These are phyloP conservation scores for Yamadazyma songkhlaensis DNA, from an alignment of 1,139 yeast genomes.

Conservation along the genomic window DNA sequence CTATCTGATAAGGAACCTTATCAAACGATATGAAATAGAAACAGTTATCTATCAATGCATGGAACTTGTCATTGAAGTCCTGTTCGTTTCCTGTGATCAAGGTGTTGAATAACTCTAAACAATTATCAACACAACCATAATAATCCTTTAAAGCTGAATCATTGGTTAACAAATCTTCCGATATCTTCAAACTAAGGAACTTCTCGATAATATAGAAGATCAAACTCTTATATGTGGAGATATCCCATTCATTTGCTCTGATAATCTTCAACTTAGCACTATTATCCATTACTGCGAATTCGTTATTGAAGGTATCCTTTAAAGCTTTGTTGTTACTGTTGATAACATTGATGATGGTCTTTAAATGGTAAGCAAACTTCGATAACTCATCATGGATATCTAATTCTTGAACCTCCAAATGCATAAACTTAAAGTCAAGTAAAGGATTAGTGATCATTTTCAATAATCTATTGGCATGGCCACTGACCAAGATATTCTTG, in stretches of 20 bases:
- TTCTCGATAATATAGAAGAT: conserved; percentile 45
- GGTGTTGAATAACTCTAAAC: conserved; percentile 41
- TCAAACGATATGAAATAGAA: conserved; percentile 18
- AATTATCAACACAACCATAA: conserved; percentile 25
- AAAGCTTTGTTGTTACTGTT: conserved; percentile 39
- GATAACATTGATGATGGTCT: conserved; percentile 50
- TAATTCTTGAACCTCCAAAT: conserved; percentile 14
- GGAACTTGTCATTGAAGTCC: conserved; percentile 42
- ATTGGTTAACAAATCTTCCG: conserved; percentile 19
- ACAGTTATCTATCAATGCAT: conserved; percentile 26
- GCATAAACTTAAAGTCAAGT: conserved; percentile 36
- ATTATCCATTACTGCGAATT: conserved; percentile 53
- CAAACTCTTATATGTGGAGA: conserved; percentile 63
- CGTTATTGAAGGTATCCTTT: conserved; percentile 49
- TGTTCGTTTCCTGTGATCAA: conserved; percentile 57
- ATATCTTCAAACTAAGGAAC: conserved; percentile 35
- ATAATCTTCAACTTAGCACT: conserved; percentile 35
- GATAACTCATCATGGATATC: conserved; percentile 51
- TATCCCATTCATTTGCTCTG: conserved; percentile 45
- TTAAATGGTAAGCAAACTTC: conserved; percentile 56
- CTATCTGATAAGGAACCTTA: conserved; percentile 20
- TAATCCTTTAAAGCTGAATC: conserved; percentile 20
- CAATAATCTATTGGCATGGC: conserved; percentile 58
- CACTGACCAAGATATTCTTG: conserved; percentile 46
- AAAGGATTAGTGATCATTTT: conserved; percentile 54